A percentile compares a stretch with the other conserved stretches of the same genome.
phyloP scores from a whole-genome alignment of 805 yeast species.

The Yarrowia sp. region DNA sequence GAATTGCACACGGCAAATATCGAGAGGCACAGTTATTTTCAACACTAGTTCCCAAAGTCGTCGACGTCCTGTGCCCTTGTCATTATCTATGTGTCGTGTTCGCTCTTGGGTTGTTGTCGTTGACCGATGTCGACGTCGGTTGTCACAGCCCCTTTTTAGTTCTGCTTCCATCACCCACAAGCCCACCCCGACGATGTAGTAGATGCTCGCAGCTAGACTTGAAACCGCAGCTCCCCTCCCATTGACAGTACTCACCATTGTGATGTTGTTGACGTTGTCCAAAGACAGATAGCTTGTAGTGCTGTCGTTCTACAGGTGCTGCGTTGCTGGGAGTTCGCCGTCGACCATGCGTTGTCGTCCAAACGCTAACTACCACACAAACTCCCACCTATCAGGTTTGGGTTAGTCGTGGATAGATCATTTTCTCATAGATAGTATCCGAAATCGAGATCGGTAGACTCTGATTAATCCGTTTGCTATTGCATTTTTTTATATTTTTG shows the following conservation, averaged over 20 bases:
- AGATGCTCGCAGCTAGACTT: too few species aligned
- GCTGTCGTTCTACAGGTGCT: constrained; percentile 14
- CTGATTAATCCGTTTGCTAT: too few species aligned
- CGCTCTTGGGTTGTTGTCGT: constrained; percentile 9
- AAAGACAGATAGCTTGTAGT: constrained; percentile 16
- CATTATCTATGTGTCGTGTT: background rate
- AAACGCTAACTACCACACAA: constrained; percentile 28
- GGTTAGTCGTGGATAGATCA: background rate
- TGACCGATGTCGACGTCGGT: constrained; percentile 9
- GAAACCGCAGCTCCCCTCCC: too few species aligned
- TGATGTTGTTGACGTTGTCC: constrained; percentile 27
- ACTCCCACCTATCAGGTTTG: constrained; percentile 37
- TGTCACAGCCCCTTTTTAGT: too few species aligned
- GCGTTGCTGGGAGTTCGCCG: constrained; percentile 34
- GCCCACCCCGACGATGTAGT: too few species aligned
- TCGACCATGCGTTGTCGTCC: constrained; percentile 30
- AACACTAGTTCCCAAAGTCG: too few species aligned
- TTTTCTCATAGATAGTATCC: too few species aligned
- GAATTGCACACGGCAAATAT: too few species aligned
- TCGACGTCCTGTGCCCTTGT: background rate
- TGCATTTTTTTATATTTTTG: too few species aligned
- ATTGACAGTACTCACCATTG: constrained; percentile 12
- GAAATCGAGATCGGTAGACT: too few species aligned
- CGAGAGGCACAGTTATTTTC: too few species aligned
- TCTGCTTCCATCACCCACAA: too few species aligned